These are phyloP conservation scores for Ceratocystis papillata DNA, from an alignment of 2,329 filamentous ascomycete species.

Conservation along the genomic window DNA sequence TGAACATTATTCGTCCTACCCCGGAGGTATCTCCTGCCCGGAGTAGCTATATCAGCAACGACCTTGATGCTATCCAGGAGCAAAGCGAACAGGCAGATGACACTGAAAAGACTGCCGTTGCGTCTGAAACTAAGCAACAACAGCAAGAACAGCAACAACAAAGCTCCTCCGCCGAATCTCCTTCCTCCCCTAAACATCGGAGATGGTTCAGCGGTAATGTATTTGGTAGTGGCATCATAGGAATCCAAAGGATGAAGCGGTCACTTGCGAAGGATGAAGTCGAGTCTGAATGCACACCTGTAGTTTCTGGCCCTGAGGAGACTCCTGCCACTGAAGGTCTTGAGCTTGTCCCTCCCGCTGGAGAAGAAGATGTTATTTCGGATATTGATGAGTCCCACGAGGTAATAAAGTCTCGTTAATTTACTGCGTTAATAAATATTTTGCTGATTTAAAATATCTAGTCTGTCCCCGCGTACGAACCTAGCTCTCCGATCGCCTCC, in stretches of 20 bases:
- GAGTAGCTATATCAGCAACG: slow-evolving; percentile 25
- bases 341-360: slow-evolving; percentile 6
- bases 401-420: slow-evolving; percentile 14
- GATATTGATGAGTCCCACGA: slow-evolving; percentile 22
- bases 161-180: background rate
- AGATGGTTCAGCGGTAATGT: background rate
- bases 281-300: background rate
- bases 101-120: background rate
- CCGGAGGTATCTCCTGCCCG: slow-evolving; percentile 42
- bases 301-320: background rate
- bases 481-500: slow-evolving; percentile 21
- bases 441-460: slow-evolving; percentile 22
- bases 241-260: background rate
- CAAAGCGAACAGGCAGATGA: background rate
- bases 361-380: slow-evolving; percentile 21
- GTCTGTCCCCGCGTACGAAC: slow-evolving; percentile 21
- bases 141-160: background rate
- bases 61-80: slow-evolving; percentile 16
- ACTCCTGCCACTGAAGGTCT: background rate
- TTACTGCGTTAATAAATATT: slow-evolving; percentile 4
- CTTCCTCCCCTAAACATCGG: slow-evolving; percentile 1
- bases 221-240: background rate
- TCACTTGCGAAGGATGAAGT: background rate
- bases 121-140: background rate
- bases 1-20: slow-evolving; percentile 53